Percentiles rank a stretch among this genome's conserved stretches.
Evolutionary conservation across 306 rosid genomes (phyloP).

Genomic region (Vachellia collinsii): DNA sequence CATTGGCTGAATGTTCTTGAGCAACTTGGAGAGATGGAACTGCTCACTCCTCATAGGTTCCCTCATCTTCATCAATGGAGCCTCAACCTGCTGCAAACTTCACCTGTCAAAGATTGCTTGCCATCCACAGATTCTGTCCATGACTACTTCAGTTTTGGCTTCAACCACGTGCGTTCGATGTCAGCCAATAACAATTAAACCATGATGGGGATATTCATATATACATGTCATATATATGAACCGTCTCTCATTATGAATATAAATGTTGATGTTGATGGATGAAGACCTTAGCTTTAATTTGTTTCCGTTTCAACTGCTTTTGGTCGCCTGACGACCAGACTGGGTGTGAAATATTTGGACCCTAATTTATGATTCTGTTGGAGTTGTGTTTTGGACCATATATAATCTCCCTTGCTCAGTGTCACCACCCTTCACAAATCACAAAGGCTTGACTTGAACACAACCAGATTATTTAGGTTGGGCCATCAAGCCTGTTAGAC

Average conservation of each 20-base stretch:
- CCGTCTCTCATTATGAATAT: not conserved
- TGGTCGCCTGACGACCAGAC: not conserved
- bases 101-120: slow-evolving; percentile 48
- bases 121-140: slow-evolving; percentile 43
- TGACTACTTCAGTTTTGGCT: slow-evolving; percentile 31
- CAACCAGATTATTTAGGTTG: too few species aligned
- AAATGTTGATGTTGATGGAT: not conserved
- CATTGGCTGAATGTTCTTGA: slow-evolving; percentile 44
- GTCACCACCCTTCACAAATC: too few species aligned
- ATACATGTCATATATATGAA: not conserved
- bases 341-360: too few species aligned
- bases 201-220: not conserved
- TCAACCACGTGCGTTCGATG: slow-evolving; percentile 48
- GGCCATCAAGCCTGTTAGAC: too few species aligned
- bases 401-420: too few species aligned
- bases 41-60: slow-evolving; percentile 42
- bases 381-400: too few species aligned
- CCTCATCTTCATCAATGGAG: slow-evolving; percentile 50
- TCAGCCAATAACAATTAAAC: slow-evolving; percentile 31
- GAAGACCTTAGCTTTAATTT: not conserved
- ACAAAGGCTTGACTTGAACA: too few species aligned
- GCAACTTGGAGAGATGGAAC: slow-evolving; percentile 43
- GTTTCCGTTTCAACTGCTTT: not conserved
- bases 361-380: too few species aligned
- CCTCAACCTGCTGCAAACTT: slow-evolving; percentile 34